Base-by-base conservation (phyloP, 2,329 filamentous ascomycete species). In the Incumbomyces delicatus region DNA sequence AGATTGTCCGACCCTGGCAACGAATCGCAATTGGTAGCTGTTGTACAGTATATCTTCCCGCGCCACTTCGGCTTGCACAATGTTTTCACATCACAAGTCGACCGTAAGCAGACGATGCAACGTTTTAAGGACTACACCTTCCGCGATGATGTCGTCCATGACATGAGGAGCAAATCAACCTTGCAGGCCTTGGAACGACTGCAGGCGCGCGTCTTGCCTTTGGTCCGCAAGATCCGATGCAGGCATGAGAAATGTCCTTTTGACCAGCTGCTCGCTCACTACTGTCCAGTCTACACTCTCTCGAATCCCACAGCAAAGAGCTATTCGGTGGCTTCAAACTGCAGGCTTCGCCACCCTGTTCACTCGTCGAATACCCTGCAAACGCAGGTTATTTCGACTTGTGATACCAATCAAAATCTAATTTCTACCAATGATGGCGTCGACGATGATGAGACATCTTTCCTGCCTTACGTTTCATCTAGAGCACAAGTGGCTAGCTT, bases 31-130 rank as follows among this genome's bases (percentile, higher is more conserved):
- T 85, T 80, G 0, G 60, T 80, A 10, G 85, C 84, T 55, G 66
- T 94, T 16, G 78, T 95, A 76, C 92, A 90, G 71, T 90, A 96
- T 63, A 81, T 98, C 1, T 98, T 98, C 57, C 92, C 92, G 29
- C 76, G 83, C 10, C 89, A 96, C 59, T 96, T 95, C 59, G 78
- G 79, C 12, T 69, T 98, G 2, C 87, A 94, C 60, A 98, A 96
- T 63, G 87, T 84, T n/a, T 95, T 96, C 61, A 87, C 81, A 0
- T 85, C 81, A 4, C 66, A 70, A 2, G 73, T 83, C 13, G 76
- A 92, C 60, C 61, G 60, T 17, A 50, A 20, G 14, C 77, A 85
- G 57, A 90, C 83, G 0, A 70, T 78, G 0, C 83, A 90, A 56
- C 76, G 76, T 20, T 81, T 90, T 58, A 85, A 87, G 58, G 88